These are phyloP conservation scores for Mortierella sp. DNA, from an alignment of 371 early-diverging fungal species.

Conservation along the genomic window DNA sequence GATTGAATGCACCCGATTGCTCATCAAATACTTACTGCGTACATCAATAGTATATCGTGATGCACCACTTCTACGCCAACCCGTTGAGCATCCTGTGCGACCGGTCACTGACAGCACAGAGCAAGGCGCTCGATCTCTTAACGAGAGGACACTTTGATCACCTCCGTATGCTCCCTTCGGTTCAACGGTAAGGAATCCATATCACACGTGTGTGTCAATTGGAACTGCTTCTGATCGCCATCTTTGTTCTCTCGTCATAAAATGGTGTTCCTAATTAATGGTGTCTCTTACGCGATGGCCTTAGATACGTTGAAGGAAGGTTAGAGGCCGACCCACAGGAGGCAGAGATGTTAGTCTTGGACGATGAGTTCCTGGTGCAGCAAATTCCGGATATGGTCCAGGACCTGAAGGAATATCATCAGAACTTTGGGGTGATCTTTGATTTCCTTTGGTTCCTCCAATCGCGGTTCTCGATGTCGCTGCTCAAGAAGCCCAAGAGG, in stretches of 20 bases:
- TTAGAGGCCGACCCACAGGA: conserved; percentile 60
- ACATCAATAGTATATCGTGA: conserved; percentile 76
- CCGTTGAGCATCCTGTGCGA: conserved; percentile 82
- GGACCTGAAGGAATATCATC: conserved; percentile 65
- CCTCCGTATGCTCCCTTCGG: conserved; percentile 84
- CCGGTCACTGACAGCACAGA: conserved; percentile 36
- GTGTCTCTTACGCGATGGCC: not conserved
- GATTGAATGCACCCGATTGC: not conserved
- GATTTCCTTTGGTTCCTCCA: conserved; percentile 67
- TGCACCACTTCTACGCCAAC: conserved; percentile 90
- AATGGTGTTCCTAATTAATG: not conserved
- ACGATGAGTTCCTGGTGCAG: conserved; percentile 65
- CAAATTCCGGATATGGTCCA: conserved; percentile 60
- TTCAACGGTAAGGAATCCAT: conserved; percentile 70
- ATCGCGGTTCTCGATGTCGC: conserved; percentile 61
- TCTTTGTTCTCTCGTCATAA: not conserved
- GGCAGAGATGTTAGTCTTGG: conserved; percentile 66
- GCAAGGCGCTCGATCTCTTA: conserved; percentile 58
- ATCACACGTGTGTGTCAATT: not conserved
- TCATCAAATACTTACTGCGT: not conserved
- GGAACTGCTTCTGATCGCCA: not conserved
- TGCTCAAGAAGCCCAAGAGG: conserved; percentile 63
- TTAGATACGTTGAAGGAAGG: conserved; percentile 64
- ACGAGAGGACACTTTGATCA: conserved; percentile 67
- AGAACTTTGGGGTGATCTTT: conserved; percentile 64